Evolutionary conservation across 176 grass and related monocot species (phyloP).

Genomic region (Alloteropsis semialata): DNA sequence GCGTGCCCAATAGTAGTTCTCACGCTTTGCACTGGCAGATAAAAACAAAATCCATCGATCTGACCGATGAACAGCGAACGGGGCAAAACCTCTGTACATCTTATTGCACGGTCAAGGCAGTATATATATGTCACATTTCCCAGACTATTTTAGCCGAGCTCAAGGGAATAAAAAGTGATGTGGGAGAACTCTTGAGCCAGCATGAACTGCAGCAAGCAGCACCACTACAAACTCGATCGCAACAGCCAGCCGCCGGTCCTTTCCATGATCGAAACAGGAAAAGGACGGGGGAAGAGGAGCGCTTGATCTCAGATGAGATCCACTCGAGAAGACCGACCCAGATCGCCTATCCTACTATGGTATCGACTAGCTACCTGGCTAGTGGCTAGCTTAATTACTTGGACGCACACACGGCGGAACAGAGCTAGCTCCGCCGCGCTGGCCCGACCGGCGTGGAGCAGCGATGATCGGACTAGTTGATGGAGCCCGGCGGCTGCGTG

Average conservation of each 20-base stretch:
- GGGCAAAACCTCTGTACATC: constrained; percentile 23
- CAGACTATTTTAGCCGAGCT: background rate
- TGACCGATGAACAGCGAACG: background rate
- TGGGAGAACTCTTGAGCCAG: background rate
- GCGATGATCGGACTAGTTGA: background rate
- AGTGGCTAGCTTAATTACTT: too few species aligned
- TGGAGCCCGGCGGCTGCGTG: constrained; percentile 46
- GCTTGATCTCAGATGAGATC: constrained; percentile 1
- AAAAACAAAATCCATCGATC: background rate
- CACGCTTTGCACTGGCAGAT: background rate
- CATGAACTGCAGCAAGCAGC: background rate
- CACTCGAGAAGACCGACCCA: constrained; percentile 17
- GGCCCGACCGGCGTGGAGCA: background rate
- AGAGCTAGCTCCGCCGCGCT: background rate
- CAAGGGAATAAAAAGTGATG: background rate
- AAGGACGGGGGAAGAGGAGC: background rate
- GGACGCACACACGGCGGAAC: background rate
- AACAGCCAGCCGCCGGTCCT: constrained; percentile 14
- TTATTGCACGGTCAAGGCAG: constrained; percentile 36
- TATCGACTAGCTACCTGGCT: background rate
- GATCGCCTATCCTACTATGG: background rate
- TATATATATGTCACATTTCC: constrained; percentile 27
- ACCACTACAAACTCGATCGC: background rate
- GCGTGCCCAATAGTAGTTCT: background rate
- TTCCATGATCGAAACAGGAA: too few species aligned